Evolutionary conservation across 331 rosid species (phyloP).

Genomic region (Saraca asoca): DNA sequence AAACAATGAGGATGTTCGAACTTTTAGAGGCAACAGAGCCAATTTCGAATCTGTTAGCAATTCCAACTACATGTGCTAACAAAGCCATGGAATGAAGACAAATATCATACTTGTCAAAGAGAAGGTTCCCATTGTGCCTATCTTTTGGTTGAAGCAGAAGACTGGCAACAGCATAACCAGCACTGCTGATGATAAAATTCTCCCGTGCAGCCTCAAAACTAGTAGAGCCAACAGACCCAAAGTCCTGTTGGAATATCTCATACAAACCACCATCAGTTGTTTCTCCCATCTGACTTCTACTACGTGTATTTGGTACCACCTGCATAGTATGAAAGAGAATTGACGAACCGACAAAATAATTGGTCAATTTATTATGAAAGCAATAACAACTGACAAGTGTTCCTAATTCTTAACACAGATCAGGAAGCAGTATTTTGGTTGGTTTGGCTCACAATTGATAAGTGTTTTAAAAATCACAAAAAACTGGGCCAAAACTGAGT

Average conservation of each 20-base stretch:
- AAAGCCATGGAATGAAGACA: constrained; percentile 21
- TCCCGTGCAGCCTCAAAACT: constrained; percentile 63
- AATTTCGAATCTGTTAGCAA: constrained; percentile 22
- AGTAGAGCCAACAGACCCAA: constrained; percentile 76
- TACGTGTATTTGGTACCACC: constrained; percentile 94
- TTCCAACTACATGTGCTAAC: constrained; percentile 21
- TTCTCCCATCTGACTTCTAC: constrained; percentile 99
- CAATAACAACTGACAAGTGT: neutral
- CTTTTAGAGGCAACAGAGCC: constrained; percentile 26
- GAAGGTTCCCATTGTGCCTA: constrained; percentile 96
- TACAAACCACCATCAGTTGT: constrained; percentile 84
- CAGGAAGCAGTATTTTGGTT: neutral
- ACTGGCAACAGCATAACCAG: constrained; percentile 99
- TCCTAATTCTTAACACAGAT: neutral
- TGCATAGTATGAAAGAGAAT: constrained; percentile 24
- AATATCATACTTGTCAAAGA: constrained; percentile 71
- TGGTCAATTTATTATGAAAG: neutral
- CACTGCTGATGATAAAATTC: constrained; percentile 69
- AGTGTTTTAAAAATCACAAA: neutral
- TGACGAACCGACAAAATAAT: constrained; percentile 16
- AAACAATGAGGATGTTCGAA: constrained; percentile 29
- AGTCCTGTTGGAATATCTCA: constrained; percentile 34
- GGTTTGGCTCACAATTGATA: neutral
- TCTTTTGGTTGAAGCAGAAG: constrained; percentile 99
- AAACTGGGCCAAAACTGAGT: neutral